Evolutionary conservation across 495 filamentous ascomycete genomes (phyloP).

Genomic region (Pyronema omphalodes): DNA sequence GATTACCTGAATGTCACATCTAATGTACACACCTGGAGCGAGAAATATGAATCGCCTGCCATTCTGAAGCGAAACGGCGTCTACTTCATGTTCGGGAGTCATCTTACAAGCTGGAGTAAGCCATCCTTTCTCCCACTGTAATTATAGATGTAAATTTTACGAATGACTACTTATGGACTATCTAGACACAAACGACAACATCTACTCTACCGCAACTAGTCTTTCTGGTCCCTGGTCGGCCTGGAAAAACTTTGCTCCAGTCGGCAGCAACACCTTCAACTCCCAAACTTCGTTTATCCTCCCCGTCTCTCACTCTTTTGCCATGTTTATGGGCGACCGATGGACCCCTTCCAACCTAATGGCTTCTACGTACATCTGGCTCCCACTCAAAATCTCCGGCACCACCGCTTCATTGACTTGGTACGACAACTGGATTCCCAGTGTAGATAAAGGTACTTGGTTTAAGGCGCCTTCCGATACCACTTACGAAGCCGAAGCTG

Average conservation of each 20-base stretch:
- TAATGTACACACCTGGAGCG: constrained; percentile 28
- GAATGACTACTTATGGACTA: constrained; percentile 29
- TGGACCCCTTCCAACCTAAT: constrained; percentile 42
- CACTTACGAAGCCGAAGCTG: constrained; percentile 33
- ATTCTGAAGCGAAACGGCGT: constrained; percentile 34
- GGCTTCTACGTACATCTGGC: constrained; percentile 46
- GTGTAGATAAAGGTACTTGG: constrained; percentile 28
- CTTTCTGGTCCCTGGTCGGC: constrained; percentile 35
- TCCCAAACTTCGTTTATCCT: constrained; percentile 36
- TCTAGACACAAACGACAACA: constrained; percentile 44
- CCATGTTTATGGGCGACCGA: constrained; percentile 49
- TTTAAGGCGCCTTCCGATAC: constrained; percentile 29
- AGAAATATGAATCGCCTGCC: constrained; percentile 30
- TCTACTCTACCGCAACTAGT: constrained; percentile 30
- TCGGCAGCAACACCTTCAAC: constrained; percentile 32
- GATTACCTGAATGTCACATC: constrained; percentile 31
- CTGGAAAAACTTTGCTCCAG: constrained; percentile 36
- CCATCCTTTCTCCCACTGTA: constrained; percentile 1
- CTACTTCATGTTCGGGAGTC: constrained; percentile 36
- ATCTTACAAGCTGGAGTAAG: constrained; percentile 28
- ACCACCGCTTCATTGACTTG: constrained; percentile 29
- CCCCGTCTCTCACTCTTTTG: constrained; percentile 25
- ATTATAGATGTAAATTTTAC: constrained; percentile 19
- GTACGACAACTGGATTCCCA: constrained; percentile 34
- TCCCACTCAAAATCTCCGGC: constrained; percentile 40